Percentiles rank a stretch among this genome's conserved stretches.
These are phyloP conservation scores for Rostrohypoxylon terebratum DNA, from an alignment of 495 filamentous ascomycete genomes.

Conservation along the genomic window DNA sequence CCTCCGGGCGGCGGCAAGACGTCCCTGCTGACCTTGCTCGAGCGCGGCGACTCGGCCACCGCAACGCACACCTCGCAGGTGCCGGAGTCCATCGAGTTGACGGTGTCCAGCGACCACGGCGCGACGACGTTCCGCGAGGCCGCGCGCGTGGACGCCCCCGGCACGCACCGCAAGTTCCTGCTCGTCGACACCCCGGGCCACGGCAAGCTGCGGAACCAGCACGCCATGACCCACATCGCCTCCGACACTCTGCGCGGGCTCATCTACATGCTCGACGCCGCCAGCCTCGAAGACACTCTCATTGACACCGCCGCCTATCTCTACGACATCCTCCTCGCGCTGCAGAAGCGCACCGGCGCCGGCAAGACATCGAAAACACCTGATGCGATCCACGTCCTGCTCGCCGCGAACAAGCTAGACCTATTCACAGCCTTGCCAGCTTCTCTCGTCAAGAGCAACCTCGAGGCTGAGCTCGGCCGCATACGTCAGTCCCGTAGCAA, in stretches of 20 bases:
- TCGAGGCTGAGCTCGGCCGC: constrained; percentile 85
- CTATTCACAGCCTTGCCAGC: constrained; percentile 93
- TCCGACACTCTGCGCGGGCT: constrained; percentile 55
- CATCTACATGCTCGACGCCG: constrained; percentile 89
- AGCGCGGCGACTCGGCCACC: constrained; percentile 56
- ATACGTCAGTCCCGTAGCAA: constrained; percentile 82
- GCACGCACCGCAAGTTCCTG: constrained; percentile 75
- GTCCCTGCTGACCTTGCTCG: constrained; percentile 77
- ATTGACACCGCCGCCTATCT: constrained; percentile 68
- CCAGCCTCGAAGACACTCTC: constrained; percentile 66
- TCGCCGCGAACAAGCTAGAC: constrained; percentile 95
- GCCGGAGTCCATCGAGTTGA: constrained; percentile 76
- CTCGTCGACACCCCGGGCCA: constrained; percentile 93
- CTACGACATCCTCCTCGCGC: constrained; percentile 81
- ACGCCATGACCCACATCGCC: constrained; percentile 67
- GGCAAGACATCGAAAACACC: constrained; percentile 69
- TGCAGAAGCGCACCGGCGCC: constrained; percentile 78
- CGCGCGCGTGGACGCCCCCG: constrained; percentile 48
- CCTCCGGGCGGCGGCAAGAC: constrained; percentile 92
- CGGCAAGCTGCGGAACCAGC: constrained; percentile 83
- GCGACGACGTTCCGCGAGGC: constrained; percentile 73
- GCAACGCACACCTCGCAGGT: constrained; percentile 86
- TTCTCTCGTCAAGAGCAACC: constrained; percentile 74
- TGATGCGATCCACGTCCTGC: constrained; percentile 74
- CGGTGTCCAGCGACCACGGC: constrained; percentile 71